These are phyloP conservation scores for Pseudocercospora eumusae DNA, from an alignment of 2,329 filamentous ascomycete species.

Conservation along the genomic window DNA sequence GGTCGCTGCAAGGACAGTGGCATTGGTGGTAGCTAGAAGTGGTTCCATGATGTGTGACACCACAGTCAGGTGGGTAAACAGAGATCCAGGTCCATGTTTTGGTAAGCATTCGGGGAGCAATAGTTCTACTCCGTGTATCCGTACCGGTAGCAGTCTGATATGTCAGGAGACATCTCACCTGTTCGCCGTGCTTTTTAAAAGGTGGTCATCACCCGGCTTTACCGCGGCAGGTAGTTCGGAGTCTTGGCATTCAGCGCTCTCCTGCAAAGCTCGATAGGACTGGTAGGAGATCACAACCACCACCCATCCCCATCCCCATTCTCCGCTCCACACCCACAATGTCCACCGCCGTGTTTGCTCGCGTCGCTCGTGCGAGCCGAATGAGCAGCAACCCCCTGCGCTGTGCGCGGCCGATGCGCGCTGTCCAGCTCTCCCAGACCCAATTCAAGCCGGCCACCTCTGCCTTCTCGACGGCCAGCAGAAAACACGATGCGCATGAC, in stretches of 20 bases:
- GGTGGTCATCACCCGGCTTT: not conserved
- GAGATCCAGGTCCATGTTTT: no score
- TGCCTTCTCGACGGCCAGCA: slow-evolving; percentile 56
- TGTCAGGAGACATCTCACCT: not conserved
- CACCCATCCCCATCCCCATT: slow-evolving; percentile 21
- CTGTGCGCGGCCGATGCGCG: slow-evolving; percentile 29
- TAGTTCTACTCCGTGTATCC: no score
- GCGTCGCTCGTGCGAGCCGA: slow-evolving; percentile 31
- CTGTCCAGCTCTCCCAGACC: slow-evolving; percentile 25
- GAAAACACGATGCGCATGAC: slow-evolving; percentile 45
- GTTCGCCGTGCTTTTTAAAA: no score
- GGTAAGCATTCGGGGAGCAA: not conserved
- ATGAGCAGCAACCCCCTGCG: slow-evolving; percentile 30
- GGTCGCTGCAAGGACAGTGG: no score
- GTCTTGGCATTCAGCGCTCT: not conserved
- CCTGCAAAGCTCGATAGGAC: slow-evolving; percentile 7
- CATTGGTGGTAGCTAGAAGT: not conserved
- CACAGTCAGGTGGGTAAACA: not conserved
- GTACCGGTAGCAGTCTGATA: not conserved
- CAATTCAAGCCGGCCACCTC: slow-evolving; percentile 34
- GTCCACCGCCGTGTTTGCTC: slow-evolving; percentile 36
- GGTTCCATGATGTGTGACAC: not conserved
- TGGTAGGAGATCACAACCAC: slow-evolving; percentile 15
- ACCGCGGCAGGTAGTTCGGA: not conserved
- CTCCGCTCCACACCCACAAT: slow-evolving; percentile 29